phyloP scores from a whole-genome alignment of 176 grass and related monocot species.

The Oryza glaberrima region DNA sequence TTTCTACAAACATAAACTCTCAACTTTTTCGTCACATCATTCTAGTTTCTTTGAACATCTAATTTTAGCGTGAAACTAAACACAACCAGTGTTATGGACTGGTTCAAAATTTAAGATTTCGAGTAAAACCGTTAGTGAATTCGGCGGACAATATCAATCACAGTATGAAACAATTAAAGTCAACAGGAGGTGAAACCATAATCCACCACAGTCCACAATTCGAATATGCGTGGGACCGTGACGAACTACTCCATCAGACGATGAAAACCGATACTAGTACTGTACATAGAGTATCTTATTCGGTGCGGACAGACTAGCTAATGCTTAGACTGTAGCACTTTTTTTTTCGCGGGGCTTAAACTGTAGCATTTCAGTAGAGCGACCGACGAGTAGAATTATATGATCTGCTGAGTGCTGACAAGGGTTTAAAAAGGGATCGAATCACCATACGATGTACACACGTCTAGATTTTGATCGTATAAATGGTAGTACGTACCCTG shows the following conservation, averaged over 20 bases:
- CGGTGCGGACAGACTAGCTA: background rate
- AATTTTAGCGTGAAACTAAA: too few relatives aligned
- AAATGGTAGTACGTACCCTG: background rate
- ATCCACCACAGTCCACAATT: background rate
- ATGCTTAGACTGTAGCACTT: background rate
- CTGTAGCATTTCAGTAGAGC: background rate
- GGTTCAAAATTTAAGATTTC: background rate
- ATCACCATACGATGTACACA: background rate
- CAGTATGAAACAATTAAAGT: background rate
- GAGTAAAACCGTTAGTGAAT: background rate
- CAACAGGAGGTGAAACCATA: background rate
- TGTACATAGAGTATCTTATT: too few relatives aligned
- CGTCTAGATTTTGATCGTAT: background rate
- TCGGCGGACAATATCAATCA: background rate
- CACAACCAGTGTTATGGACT: background rate
- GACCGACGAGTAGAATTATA: background rate
- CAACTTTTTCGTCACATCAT: too few relatives aligned
- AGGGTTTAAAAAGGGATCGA: background rate
- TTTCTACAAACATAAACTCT: too few relatives aligned
- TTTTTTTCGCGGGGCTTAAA: background rate
- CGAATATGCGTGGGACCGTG: background rate
- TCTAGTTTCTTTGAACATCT: too few relatives aligned
- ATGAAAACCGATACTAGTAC: background rate
- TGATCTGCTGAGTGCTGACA: background rate
- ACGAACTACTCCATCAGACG: background rate